These are phyloP conservation scores for Populus euphratica DNA, from an alignment of 345 rosid species.

Conservation along the genomic window DNA sequence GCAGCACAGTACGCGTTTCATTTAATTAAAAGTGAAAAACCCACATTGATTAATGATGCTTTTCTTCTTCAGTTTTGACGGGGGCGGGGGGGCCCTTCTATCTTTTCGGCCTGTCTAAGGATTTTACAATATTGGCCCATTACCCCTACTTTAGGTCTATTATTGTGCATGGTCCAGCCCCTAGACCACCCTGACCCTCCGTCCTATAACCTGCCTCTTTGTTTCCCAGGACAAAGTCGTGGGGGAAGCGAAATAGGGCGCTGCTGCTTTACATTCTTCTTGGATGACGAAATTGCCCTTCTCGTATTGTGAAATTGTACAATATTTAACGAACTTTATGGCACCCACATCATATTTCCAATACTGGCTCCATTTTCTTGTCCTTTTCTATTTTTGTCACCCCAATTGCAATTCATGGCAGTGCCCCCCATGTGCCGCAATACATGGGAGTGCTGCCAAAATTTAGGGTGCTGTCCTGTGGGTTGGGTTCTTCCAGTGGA, in stretches of 20 bases:
- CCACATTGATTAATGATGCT: too few species aligned
- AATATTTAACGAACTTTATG: not conserved
- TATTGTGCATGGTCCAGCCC: constrained; percentile 4
- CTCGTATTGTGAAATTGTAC: not conserved
- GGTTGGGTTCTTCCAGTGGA: too few species aligned
- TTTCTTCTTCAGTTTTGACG: too few species aligned
- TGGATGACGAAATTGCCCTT: not conserved
- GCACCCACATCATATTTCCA: not conserved
- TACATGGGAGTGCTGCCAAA: constrained; percentile 3
- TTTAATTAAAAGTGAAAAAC: constrained; percentile 1
- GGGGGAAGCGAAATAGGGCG: not conserved
- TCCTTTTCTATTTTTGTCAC: too few species aligned
- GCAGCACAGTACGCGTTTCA: constrained; percentile 22
- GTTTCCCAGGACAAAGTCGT: not conserved
- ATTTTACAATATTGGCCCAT: too few species aligned
- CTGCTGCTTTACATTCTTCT: not conserved
- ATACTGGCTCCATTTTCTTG: not conserved
- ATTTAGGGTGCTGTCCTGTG: too few species aligned
- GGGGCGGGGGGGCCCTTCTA: too few species aligned
- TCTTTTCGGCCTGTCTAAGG: too few species aligned
- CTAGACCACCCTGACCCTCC: not conserved
- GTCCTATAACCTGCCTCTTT: not conserved
- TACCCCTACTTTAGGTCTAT: too few species aligned
- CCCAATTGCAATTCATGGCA: too few species aligned
- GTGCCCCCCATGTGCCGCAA: not conserved